These are phyloP conservation scores for Calcarisporium arbuscula DNA, from an alignment of 2,329 filamentous ascomycete species.

Conservation along the genomic window DNA sequence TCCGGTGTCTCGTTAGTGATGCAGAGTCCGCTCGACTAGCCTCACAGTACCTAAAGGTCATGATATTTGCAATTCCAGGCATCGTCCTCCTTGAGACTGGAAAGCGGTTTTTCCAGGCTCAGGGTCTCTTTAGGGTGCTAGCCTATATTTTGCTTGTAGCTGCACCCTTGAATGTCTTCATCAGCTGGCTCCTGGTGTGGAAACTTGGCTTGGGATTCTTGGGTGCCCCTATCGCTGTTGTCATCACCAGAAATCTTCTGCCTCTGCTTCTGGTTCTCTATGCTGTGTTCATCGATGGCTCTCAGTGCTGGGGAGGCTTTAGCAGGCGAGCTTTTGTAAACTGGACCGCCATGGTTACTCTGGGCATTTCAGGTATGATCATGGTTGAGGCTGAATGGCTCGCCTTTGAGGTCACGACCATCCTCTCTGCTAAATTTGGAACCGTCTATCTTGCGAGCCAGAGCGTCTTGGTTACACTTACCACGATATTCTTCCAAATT, in stretches of 20 bases:
- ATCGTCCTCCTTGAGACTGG: constrained; percentile 68
- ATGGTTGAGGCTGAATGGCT: constrained; percentile 91
- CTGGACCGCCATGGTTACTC: constrained; percentile 72
- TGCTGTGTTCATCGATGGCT: constrained; percentile 62
- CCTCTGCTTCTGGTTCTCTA: constrained; percentile 68
- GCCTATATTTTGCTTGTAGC: constrained; percentile 68
- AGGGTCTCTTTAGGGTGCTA: constrained; percentile 69
- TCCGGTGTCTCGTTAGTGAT: constrained; percentile 33
- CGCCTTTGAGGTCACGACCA: constrained; percentile 80
- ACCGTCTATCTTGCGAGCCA: constrained; percentile 76
- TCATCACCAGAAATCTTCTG: constrained; percentile 67
- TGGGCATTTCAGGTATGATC: constrained; percentile 77
- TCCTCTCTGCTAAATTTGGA: constrained; percentile 70
- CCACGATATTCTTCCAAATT: constrained; percentile 76
- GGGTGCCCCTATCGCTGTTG: constrained; percentile 72
- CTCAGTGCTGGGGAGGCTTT: constrained; percentile 76
- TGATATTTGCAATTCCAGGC: constrained; percentile 64
- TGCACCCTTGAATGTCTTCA: constrained; percentile 65
- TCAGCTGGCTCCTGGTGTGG: constrained; percentile 74
- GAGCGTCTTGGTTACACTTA: constrained; percentile 70
- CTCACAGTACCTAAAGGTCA: constrained; percentile 62
- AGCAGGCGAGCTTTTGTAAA: constrained; percentile 60
- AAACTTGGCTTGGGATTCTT: constrained; percentile 59
- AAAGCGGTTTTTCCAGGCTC: constrained; percentile 73
- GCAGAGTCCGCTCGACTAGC: constrained; percentile 60